Evolutionary conservation across 2,329 filamentous ascomycete species (phyloP), one percentile per base, ranked within the genome.

Genomic region (Cordyceps pruinosa): DNA sequence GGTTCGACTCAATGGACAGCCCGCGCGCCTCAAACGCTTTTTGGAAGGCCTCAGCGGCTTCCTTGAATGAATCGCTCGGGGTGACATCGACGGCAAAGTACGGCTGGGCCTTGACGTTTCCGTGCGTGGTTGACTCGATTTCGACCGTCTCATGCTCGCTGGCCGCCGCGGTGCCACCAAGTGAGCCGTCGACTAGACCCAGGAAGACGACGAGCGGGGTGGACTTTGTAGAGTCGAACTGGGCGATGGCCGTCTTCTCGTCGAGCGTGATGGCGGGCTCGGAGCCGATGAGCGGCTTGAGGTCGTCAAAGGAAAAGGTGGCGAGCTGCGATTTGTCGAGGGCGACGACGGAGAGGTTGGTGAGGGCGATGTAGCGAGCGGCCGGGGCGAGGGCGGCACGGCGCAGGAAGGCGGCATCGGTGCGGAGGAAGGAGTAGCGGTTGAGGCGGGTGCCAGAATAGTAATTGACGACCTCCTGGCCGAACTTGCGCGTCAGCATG

Each of bases 31-130:
- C 65, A 45, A 72, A 68, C 10, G 61, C 59, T 56, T 70, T 66
- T 46, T 72, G 55, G 42, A 76, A 74, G 28, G 75, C 74, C 58
- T 82, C 81, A 1, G 85, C 85, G 44, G 81, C 81, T 3, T 86
- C 83, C 58, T 81, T 83, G 35, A 85, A 74, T 4, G 76, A 76
- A 1, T 82, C 86, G 61, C 80, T 83, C 0, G 90, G 87, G 3
- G 92, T 95, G 21, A 96, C 81, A 69, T 97, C 94, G 13, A 99
- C 71, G 1, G 92, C 93, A 68, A 97, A 99, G 73, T 86, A 95
- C 1, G 94, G 92, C 49, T 81, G 79, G 3, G 93, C 94, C 34
- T 77, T 81, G 69, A 96, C 95, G 48, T 84, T 83, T 59, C 84
- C 85, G 66, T 86, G 87, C 2, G 66, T 63, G 5, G 62, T 60